Base-by-base conservation (phyloP, 495 filamentous ascomycete genomes). In the Pseudoneurospora amorphoporcata region DNA sequence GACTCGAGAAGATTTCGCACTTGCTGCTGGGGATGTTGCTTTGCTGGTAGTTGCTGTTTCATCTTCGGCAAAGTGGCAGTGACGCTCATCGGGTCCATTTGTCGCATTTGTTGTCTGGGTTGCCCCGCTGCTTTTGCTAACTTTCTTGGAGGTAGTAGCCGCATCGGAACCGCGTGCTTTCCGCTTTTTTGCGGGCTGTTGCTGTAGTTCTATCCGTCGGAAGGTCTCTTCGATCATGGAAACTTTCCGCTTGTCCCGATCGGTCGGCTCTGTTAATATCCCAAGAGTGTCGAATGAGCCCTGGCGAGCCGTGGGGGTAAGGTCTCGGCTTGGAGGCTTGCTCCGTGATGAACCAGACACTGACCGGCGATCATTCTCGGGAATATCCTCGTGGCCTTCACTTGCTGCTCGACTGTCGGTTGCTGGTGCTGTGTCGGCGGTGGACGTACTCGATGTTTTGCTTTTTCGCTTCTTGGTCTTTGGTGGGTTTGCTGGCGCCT, bases 221-320 rank as follows among this genome's bases (percentile, higher is more conserved):
- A 92, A 92, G 0, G 87, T 88, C 77, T 92, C 92, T 78, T 98
- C 94, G 17, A 93, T 86, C 79, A 92, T 91, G 23, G 91, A 90
- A 37, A 97, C 88, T 78, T 98, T 98, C 47, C 92, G 88, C 80
- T 92, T 92, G 75, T 98, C 94, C 17, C 94, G 88, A 72, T 91
- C 93, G 6, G 94, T 95, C 6, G 93, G 85, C 77, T 92, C 93
- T 3, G 82, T 76, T 82, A 89, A 68, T 81, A 85, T 82, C 77
- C 87, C 76, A 69, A 84, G 73, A 68, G 76, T 85, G 75, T 81
- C 86, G 73, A 79, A 87, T 76, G 82, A 88, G 72, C 82, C 87
- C 76, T 83, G 84, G 4, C 86, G 83, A 40, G 84, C 82, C 3
- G 84, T 82, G 1, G 93, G 94, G 8, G 93, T 96, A 78, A 93